phyloP scores from a whole-genome alignment of 2,329 filamentous ascomycete species.

The Ampelomyces quisqualis region DNA sequence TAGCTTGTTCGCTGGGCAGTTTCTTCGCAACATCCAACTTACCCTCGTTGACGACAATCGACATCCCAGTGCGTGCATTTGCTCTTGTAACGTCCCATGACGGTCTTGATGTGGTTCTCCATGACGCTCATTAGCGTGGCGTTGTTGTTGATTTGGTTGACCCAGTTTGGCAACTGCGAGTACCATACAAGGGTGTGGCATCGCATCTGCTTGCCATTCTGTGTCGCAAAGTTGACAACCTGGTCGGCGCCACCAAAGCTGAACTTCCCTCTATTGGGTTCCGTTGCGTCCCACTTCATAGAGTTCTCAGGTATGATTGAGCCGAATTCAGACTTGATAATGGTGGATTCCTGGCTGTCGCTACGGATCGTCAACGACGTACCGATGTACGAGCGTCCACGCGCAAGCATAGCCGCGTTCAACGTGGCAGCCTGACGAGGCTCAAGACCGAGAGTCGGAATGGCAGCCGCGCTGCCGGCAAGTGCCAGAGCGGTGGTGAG shows the following conservation, averaged over 20 bases:
- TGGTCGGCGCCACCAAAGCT: constrained; percentile 39
- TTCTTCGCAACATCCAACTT: neutral
- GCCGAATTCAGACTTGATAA: constrained; percentile 32
- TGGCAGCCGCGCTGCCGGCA: constrained; percentile 13
- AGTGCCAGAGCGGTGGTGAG: constrained; percentile 25
- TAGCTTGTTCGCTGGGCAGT: constrained; percentile 3
- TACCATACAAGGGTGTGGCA: constrained; percentile 48
- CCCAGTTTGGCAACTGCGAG: constrained; percentile 42
- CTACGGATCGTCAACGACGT: constrained; percentile 40
- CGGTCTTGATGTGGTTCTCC: constrained; percentile 42
- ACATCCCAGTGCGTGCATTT: constrained; percentile 44
- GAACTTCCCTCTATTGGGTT: constrained; percentile 40
- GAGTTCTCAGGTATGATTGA: constrained; percentile 44
- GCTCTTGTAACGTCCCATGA: constrained; percentile 42
- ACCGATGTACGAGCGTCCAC: constrained; percentile 39
- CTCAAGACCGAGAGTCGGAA: constrained; percentile 16
- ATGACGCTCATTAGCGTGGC: constrained; percentile 42
- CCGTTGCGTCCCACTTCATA: constrained; percentile 46
- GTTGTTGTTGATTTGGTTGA: constrained; percentile 39
- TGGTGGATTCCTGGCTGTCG: constrained; percentile 31
- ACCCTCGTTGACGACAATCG: constrained; percentile 43
- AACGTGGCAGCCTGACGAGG: constrained; percentile 23
- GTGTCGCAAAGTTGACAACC: constrained; percentile 40
- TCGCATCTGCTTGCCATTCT: constrained; percentile 38
- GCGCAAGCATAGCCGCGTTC: constrained; percentile 22